These are phyloP conservation scores for Nicotiana attenuata DNA, from an alignment of 257 asterid genomes.

Conservation along the genomic window DNA sequence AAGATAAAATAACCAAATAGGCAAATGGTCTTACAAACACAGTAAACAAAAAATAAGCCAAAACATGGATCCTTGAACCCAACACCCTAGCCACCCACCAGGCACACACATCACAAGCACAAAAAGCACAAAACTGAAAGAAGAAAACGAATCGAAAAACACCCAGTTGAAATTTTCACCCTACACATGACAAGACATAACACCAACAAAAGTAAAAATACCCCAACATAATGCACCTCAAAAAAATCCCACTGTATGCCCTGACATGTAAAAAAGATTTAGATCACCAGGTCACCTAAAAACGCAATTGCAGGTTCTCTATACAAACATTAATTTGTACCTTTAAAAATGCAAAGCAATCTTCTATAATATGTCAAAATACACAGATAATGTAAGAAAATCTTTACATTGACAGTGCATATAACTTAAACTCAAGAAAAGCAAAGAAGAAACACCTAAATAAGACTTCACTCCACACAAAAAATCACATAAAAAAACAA, in stretches of 20 bases:
- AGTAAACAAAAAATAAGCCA: background rate
- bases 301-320: too few species aligned
- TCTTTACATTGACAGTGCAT: background rate
- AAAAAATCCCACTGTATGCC: background rate
- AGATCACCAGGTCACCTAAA: too few species aligned
- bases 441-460: background rate
- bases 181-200: background rate
- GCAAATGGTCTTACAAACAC: background rate
- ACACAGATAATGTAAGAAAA: background rate
- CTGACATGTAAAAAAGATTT: too few species aligned
- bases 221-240: background rate
- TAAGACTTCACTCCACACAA: background rate
- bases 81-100: background rate
- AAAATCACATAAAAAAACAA: background rate
- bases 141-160: background rate
- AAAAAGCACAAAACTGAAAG: too few species aligned
- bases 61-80: background rate
- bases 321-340: too few species aligned
- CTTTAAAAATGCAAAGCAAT: too few species aligned
- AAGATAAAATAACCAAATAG: background rate
- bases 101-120: background rate
- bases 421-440: background rate
- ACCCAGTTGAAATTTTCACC: background rate
- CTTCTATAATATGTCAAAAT: background rate
- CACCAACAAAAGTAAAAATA: background rate